Percentiles rank a stretch among this genome's conserved stretches.
Evolutionary conservation across 495 filamentous ascomycete genomes (phyloP).

Genomic region (Filosporella fistucella): DNA sequence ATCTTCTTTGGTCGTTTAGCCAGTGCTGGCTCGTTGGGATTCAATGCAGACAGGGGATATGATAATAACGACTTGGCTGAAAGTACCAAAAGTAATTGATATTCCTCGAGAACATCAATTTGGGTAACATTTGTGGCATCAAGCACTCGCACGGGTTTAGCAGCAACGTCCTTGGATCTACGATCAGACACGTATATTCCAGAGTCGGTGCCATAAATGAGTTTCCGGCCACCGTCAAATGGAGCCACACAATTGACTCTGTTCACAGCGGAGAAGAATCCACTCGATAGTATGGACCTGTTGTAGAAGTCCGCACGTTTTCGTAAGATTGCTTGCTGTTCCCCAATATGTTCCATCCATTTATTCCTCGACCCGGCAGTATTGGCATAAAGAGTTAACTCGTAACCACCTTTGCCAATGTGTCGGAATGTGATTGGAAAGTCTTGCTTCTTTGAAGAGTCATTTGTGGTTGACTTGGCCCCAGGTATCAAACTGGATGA

Average conservation of each 20-base stretch:
- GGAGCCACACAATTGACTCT: constrained; percentile 92
- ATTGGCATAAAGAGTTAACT: constrained; percentile 82
- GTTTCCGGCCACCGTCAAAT: constrained; percentile 84
- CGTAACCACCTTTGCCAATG: constrained; percentile 94
- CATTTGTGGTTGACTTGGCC: constrained; percentile 43
- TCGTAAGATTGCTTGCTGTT: constrained; percentile 78
- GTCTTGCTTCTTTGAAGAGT: constrained; percentile 62
- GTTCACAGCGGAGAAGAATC: constrained; percentile 77
- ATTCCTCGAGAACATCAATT: constrained; percentile 93
- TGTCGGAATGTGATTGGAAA: constrained; percentile 98
- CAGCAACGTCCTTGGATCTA: constrained; percentile 70
- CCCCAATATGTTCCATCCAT: constrained; percentile 93
- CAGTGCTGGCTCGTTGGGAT: constrained; percentile 72
- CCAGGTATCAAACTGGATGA: constrained; percentile 84
- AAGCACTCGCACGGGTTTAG: constrained; percentile 75
- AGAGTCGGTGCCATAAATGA: constrained; percentile 89
- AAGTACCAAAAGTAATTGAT: constrained; percentile 85
- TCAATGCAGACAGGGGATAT: constrained; percentile 76
- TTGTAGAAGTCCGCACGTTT: constrained; percentile 92
- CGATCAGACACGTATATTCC: constrained; percentile 91
- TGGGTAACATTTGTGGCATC: constrained; percentile 87
- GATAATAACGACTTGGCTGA: constrained; percentile 87
- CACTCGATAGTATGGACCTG: constrained; percentile 76
- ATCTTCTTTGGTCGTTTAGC: constrained; percentile 95
- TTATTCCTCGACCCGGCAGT: constrained; percentile 79